phyloP scores from a whole-genome alignment of 2,329 filamentous ascomycete species.

The Exserohilum turcica region DNA sequence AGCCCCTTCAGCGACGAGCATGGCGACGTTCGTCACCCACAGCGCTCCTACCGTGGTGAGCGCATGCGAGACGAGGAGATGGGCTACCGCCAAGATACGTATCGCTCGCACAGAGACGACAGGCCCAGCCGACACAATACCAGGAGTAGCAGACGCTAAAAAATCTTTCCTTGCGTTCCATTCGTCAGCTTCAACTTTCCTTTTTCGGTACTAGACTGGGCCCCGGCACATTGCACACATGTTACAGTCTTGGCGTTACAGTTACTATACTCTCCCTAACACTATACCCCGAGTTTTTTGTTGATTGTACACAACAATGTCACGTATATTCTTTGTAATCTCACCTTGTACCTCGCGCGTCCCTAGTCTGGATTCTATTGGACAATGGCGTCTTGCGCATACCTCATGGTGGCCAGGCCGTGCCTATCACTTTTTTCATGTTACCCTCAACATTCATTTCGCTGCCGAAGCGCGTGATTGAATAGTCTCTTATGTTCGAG shows the following conservation, averaged over 20 bases:
- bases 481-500: neutral
- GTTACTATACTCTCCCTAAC: conserved; percentile 11
- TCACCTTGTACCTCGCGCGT: conserved; percentile 1
- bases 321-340: conserved; percentile 16
- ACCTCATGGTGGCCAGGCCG: neutral
- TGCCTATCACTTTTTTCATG: neutral
- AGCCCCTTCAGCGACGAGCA: conserved; percentile 29
- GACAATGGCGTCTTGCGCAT: neutral
- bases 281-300: conserved; percentile 11
- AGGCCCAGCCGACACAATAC: conserved; percentile 33
- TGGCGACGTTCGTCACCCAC: conserved; percentile 36
- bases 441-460: neutral
- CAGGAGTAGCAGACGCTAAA: conserved; percentile 26
- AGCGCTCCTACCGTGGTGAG: conserved; percentile 35
- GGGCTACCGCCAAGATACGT: conserved; percentile 32
- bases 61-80: conserved; percentile 41
- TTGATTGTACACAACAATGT: conserved; percentile 11
- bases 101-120: conserved; percentile 23
- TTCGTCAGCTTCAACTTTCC: conserved; percentile 7
- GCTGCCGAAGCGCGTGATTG: neutral
- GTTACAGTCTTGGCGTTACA: conserved; percentile 4
- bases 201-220: neutral
- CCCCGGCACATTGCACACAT: conserved; percentile 2
- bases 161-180: conserved; percentile 6
- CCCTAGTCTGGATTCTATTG: neutral